Evolutionary conservation across 2,329 filamentous ascomycete species (phyloP).

Genomic region (Penicillium hesseltinei): DNA sequence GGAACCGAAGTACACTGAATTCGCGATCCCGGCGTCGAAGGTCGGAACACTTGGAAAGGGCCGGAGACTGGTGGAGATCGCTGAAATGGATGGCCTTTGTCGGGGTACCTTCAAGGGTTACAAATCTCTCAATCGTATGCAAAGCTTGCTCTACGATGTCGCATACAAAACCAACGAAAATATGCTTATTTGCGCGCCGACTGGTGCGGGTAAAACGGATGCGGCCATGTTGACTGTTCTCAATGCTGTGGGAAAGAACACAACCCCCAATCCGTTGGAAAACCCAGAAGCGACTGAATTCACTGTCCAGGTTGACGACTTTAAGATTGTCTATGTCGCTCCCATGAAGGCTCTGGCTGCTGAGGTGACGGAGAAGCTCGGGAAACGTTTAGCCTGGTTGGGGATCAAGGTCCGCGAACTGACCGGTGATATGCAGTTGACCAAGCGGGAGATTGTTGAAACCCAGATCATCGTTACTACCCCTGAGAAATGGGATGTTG

Average conservation of each 20-base stretch:
- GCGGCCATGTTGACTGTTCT: slow-evolving; percentile 95
- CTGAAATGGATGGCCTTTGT: slow-evolving; percentile 84
- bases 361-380: slow-evolving; percentile 91
- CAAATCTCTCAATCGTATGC: slow-evolving; percentile 93
- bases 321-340: slow-evolving; percentile 98
- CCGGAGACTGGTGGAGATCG: slow-evolving; percentile 74
- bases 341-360: slow-evolving; percentile 98
- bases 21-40: slow-evolving; percentile 76
- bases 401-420: slow-evolving; percentile 89
- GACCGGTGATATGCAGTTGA: slow-evolving; percentile 98
- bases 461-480: slow-evolving; percentile 99
- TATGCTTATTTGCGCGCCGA: slow-evolving; percentile 97
- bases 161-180: slow-evolving; percentile 96
- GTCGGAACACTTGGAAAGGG: slow-evolving; percentile 71
- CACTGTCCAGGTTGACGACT: slow-evolving; percentile 77
- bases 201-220: slow-evolving; percentile 97
- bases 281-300: slow-evolving; percentile 73
- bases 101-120: slow-evolving; percentile 91
- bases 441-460: slow-evolving; percentile 90
- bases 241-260: slow-evolving; percentile 84
- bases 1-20: slow-evolving; percentile 81
- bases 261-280: slow-evolving; percentile 74
- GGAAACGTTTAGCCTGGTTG: slow-evolving; percentile 88
- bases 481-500: slow-evolving; percentile 98
- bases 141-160: slow-evolving; percentile 91